A percentile compares a stretch with the other conserved stretches of the same genome.
Conservation (phyloP, 495 filamentous ascomycete species). For the Neurospora sublineolata region DNA sequence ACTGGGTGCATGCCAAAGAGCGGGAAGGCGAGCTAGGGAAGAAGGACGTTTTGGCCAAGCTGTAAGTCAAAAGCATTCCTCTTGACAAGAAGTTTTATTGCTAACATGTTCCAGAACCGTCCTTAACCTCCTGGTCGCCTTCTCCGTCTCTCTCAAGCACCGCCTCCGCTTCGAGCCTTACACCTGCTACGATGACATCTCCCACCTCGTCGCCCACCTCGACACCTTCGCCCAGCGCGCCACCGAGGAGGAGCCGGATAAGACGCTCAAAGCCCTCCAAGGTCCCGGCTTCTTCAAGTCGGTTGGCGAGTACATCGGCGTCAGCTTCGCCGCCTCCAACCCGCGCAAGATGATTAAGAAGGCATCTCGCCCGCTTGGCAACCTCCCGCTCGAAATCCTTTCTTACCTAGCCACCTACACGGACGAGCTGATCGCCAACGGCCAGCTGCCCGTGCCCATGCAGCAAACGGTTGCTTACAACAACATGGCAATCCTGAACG, state of each 20-base stretch:
- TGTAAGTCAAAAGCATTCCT: constrained; percentile 26
- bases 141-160: constrained; percentile 67
- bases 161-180: constrained; percentile 82
- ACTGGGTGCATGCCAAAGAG: constrained; percentile 67
- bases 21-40: constrained; percentile 51
- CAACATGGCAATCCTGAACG: constrained; percentile 51
- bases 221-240: constrained; percentile 62
- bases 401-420: constrained; percentile 58
- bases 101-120: constrained; percentile 41
- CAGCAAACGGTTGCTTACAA: constrained; percentile 40
- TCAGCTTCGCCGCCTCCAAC: constrained; percentile 61
- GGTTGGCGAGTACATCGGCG: constrained; percentile 56
- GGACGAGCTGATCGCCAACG: constrained; percentile 42
- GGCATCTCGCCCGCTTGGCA: constrained; percentile 51
- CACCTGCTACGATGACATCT: constrained; percentile 59
- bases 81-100: neutral
- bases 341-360: constrained; percentile 61
- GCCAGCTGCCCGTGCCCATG: constrained; percentile 41
- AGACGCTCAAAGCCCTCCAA: constrained; percentile 21
- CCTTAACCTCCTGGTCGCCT: constrained; percentile 73
- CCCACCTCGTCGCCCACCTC: constrained; percentile 46
- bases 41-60: constrained; percentile 60
- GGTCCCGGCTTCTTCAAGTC: constrained; percentile 47
- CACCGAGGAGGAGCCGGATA: constrained; percentile 38
- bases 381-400: constrained; percentile 68